Evolutionary conservation across 2,329 filamentous ascomycete genomes (phyloP), one percentile per base, ranked within the genome.

Genomic region (Rhynchosporium graminicola): DNA sequence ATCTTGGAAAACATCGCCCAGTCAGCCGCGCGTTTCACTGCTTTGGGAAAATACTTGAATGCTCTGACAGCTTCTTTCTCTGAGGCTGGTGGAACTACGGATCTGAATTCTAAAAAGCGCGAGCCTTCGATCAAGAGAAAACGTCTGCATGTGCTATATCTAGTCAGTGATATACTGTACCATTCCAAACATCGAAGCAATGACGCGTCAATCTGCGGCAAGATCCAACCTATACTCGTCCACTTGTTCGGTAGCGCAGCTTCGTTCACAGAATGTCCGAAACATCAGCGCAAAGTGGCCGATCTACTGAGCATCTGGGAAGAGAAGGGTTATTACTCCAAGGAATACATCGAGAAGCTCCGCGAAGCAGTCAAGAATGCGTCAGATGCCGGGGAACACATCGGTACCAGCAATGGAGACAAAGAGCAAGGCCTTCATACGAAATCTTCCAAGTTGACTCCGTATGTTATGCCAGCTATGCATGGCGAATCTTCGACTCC

Each of bases 161-260:
- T 96, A 47, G 71, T 95, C 64, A 93, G 87, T 76, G 92, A 97
- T 75, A 78, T 91, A 31, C 80, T 96, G 29, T 87, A 92, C 73
- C 88, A 93, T 72, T 79, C 82, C 62, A 82, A 84, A 67, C 78
- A 83, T 64, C 78, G 80, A 55, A 76, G 77, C 20, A 79, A 79
- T 47, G 75, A 80, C 57, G 77, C 80, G 47, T 75, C 76, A 62
- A 82, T 92, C 68, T 81, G 80, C 57, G 77, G 78, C 48, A 80
- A 81, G 57, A 74, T 91, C 60, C 83, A 87, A 66, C 78, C 82
- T 7, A 79, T 80, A 67, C 77, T 95, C 8, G 79, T 83, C 7
- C 79, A 83, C n/a, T 77, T 96, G n/a, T 68, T 87, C 80, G 75
- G 82, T 73, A 74, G 77, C 76, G 78, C 88, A 69, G 74, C 87